Evolutionary conservation across 2,329 filamentous ascomycete genomes (phyloP).

Genomic region (Aspergillus sp.): DNA sequence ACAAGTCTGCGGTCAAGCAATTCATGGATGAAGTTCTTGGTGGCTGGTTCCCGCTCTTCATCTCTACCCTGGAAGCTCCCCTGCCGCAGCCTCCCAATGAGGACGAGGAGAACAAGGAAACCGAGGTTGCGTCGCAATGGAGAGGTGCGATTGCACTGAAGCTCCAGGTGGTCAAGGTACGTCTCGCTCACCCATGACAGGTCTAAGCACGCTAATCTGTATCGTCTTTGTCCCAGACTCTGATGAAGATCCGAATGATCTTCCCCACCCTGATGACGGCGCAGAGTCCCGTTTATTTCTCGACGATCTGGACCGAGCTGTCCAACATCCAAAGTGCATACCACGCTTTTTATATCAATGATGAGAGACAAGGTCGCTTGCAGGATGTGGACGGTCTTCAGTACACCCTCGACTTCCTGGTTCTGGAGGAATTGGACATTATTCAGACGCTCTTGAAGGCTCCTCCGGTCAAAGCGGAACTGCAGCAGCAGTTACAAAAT

Average conservation of each 20-base stretch:
- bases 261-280: conserved; percentile 80
- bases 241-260: conserved; percentile 82
- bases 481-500: conserved; percentile 73
- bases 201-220: conserved; percentile 10
- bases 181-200: conserved; percentile 8
- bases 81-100: conserved; percentile 62
- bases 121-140: conserved; percentile 63
- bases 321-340: conserved; percentile 70
- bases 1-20: conserved; percentile 77
- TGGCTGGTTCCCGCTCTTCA: conserved; percentile 88
- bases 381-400: conserved; percentile 90
- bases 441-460: conserved; percentile 88
- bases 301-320: conserved; percentile 85
- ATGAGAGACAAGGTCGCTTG: conserved; percentile 80
- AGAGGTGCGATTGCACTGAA: conserved; percentile 83
- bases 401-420: conserved; percentile 89
- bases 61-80: conserved; percentile 70
- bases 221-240: conserved; percentile 55
- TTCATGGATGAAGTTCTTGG: conserved; percentile 85
- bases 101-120: conserved; percentile 58
- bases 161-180: conserved; percentile 80
- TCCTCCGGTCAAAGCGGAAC: conserved; percentile 80
- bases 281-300: conserved; percentile 80
- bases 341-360: conserved; percentile 78
- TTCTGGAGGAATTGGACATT: conserved; percentile 92